phyloP scores from a whole-genome alignment of 2,329 filamentous ascomycete species.

The Bipolaris sorokiniana region DNA sequence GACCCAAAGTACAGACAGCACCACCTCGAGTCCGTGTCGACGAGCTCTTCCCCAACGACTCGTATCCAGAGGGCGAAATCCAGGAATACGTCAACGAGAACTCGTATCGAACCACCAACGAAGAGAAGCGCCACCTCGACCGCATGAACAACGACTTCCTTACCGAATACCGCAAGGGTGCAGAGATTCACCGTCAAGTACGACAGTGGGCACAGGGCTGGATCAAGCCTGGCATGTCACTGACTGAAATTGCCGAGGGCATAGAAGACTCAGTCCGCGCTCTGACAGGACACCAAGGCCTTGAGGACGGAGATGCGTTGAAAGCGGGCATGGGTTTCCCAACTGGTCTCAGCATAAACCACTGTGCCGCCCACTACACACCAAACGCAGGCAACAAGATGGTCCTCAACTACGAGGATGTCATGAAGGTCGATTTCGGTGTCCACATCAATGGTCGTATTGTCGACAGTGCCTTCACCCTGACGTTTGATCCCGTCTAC shows the following conservation, averaged over 20 bases:
- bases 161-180: slow-evolving; percentile 79
- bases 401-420: slow-evolving; percentile 68
- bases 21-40: slow-evolving; percentile 77
- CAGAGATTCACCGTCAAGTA: slow-evolving; percentile 89
- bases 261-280: slow-evolving; percentile 83
- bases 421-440: slow-evolving; percentile 77
- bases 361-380: slow-evolving; percentile 85
- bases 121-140: slow-evolving; percentile 84
- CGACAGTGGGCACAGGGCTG: slow-evolving; percentile 81
- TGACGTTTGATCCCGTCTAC: slow-evolving; percentile 71
- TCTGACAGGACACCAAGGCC: slow-evolving; percentile 75
- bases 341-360: slow-evolving; percentile 81
- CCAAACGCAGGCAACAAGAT: slow-evolving; percentile 87
- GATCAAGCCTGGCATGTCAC: slow-evolving; percentile 78
- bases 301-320: slow-evolving; percentile 78
- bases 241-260: slow-evolving; percentile 84
- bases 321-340: slow-evolving; percentile 87
- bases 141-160: slow-evolving; percentile 81
- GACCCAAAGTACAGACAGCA: slow-evolving; percentile 72
- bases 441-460: slow-evolving; percentile 74
- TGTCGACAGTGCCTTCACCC: slow-evolving; percentile 73
- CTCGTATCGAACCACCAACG: slow-evolving; percentile 76
- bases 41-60: slow-evolving; percentile 73
- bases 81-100: slow-evolving; percentile 81
- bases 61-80: slow-evolving; percentile 79